A percentile compares a stretch with the other conserved stretches of the same genome.
phyloP scores from a whole-genome alignment of 371 early-diverging fungal genomes.

The Mucor sp. region DNA sequence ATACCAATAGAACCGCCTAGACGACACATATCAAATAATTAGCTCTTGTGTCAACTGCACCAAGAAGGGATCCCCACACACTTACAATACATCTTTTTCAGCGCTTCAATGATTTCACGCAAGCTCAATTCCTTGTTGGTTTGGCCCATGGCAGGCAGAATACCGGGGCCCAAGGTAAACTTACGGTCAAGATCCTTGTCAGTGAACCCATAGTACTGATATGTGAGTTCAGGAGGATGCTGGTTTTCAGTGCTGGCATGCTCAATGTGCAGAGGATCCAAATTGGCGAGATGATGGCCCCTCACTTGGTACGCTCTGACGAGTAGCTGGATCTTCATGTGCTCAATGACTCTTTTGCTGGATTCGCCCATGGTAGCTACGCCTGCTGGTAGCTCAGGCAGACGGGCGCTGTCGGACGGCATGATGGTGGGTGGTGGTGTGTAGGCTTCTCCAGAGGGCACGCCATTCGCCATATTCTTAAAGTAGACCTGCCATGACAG shows the following conservation, averaged over 20 bases:
- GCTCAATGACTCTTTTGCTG: slow-evolving; percentile 79
- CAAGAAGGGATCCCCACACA: not conserved
- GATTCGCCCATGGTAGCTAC: slow-evolving; percentile 33
- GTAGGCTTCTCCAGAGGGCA: slow-evolving; percentile 72
- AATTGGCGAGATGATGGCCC: slow-evolving; percentile 91
- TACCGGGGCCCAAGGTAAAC: slow-evolving; percentile 92
- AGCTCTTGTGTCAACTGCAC: no score
- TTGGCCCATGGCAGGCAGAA: slow-evolving; percentile 84
- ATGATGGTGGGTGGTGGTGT: slow-evolving; percentile 84
- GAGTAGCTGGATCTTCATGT: slow-evolving; percentile 95
- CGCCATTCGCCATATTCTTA: slow-evolving; percentile 78
- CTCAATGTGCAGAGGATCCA: slow-evolving; percentile 90
- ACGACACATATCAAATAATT: not conserved
- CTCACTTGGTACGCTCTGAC: slow-evolving; percentile 96
- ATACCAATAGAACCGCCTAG: slow-evolving; percentile 83
- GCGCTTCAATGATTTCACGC: slow-evolving; percentile 82
- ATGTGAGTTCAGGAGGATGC: slow-evolving; percentile 82
- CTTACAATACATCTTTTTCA: slow-evolving; percentile 84
- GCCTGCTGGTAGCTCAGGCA: slow-evolving; percentile 56
- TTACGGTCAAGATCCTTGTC: slow-evolving; percentile 88
- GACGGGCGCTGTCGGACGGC: slow-evolving; percentile 66
- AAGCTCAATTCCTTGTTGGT: slow-evolving; percentile 73
- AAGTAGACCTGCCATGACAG: slow-evolving; percentile 97
- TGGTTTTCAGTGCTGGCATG: slow-evolving; percentile 55
- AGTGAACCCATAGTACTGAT: slow-evolving; percentile 89